These are phyloP conservation scores for Candida tropicalis DNA, from an alignment of 1,139 yeast species.

Conservation along the genomic window DNA sequence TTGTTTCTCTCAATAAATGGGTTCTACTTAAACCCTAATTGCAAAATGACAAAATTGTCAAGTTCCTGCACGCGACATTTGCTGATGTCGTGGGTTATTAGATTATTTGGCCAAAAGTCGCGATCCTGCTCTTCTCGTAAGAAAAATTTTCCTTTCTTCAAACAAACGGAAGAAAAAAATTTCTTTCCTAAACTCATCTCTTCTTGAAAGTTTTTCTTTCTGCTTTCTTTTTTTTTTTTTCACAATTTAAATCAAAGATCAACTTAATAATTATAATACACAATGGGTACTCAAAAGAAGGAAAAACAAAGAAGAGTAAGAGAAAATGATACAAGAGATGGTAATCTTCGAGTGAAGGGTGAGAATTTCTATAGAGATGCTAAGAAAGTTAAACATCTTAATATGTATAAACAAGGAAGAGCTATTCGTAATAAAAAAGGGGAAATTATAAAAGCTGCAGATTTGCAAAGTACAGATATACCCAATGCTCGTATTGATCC, in stretches of 20 bases:
- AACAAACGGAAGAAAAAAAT: not conserved
- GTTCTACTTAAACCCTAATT: not conserved
- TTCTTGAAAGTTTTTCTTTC: slow-evolving; percentile 2
- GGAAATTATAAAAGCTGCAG: slow-evolving; percentile 84
- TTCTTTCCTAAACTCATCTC: slow-evolving; percentile 1
- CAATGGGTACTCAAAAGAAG: slow-evolving; percentile 92
- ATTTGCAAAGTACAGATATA: slow-evolving; percentile 81
- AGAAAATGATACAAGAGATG: slow-evolving; percentile 81
- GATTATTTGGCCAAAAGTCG: not conserved
- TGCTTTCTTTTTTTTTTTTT: not conserved
- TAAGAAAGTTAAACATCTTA: slow-evolving; percentile 83
- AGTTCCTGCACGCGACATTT: not conserved
- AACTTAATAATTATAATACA: slow-evolving; percentile 1
- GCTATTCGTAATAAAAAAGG: slow-evolving; percentile 88
- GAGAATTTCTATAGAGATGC: slow-evolving; percentile 97
- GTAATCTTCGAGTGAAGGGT: slow-evolving; percentile 92
- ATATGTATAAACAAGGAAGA: slow-evolving; percentile 91
- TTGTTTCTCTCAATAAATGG: too few species aligned
- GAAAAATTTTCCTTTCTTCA: not conserved
- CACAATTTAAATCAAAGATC: not conserved
- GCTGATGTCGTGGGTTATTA: not conserved
- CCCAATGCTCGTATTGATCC: slow-evolving; percentile 96
- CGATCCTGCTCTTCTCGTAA: not conserved
- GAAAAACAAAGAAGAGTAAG: slow-evolving; percentile 85
- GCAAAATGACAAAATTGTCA: not conserved